A percentile compares a stretch with the other conserved stretches of the same genome.
Conservation (phyloP, 2,329 filamentous ascomycete species). For the Neonectria hederae region DNA sequence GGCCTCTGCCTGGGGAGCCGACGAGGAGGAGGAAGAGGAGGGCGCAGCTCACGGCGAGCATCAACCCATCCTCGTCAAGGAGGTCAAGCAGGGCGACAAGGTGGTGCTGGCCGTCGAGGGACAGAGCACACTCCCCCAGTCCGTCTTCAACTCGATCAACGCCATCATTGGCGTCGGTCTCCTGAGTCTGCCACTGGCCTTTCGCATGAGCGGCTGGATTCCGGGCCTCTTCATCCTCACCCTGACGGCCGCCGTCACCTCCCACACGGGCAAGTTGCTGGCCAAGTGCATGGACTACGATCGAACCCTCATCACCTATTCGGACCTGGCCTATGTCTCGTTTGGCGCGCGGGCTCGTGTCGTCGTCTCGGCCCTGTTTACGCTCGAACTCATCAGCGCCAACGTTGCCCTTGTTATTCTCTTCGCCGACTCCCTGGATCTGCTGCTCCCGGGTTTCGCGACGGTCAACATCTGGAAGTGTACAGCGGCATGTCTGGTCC, state of each 20-base stretch:
- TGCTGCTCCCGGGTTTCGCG: slow-evolving; percentile 75
- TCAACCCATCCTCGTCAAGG: slow-evolving; percentile 85
- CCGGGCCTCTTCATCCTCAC: slow-evolving; percentile 80
- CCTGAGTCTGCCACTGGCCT: slow-evolving; percentile 85
- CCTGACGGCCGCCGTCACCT: slow-evolving; percentile 78
- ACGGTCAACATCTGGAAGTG: slow-evolving; percentile 83
- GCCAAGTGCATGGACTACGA: slow-evolving; percentile 91
- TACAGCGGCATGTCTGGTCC: slow-evolving; percentile 78
- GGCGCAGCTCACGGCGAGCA: slow-evolving; percentile 64
- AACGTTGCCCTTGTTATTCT: slow-evolving; percentile 90
- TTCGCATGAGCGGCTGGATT: slow-evolving; percentile 90
- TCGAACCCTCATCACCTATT: slow-evolving; percentile 88
- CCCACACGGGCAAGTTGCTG: slow-evolving; percentile 85
- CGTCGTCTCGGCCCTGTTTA: slow-evolving; percentile 86
- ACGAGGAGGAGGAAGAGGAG: slow-evolving; percentile 44
- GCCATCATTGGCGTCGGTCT: slow-evolving; percentile 91
- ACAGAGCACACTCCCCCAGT: slow-evolving; percentile 95
- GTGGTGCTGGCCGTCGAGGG: slow-evolving; percentile 86
- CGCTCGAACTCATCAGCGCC: slow-evolving; percentile 84
- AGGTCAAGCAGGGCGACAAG: slow-evolving; percentile 87
- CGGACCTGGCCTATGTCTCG: slow-evolving; percentile 89
- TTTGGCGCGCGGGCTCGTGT: slow-evolving; percentile 86
- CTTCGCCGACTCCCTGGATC: slow-evolving; percentile 89
- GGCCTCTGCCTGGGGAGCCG: slow-evolving; percentile 40
- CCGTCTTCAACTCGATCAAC: slow-evolving; percentile 95